Evolutionary conservation across 768 basidiomycete genomes (phyloP).

Genomic region (Hirschioporus abietinus): DNA sequence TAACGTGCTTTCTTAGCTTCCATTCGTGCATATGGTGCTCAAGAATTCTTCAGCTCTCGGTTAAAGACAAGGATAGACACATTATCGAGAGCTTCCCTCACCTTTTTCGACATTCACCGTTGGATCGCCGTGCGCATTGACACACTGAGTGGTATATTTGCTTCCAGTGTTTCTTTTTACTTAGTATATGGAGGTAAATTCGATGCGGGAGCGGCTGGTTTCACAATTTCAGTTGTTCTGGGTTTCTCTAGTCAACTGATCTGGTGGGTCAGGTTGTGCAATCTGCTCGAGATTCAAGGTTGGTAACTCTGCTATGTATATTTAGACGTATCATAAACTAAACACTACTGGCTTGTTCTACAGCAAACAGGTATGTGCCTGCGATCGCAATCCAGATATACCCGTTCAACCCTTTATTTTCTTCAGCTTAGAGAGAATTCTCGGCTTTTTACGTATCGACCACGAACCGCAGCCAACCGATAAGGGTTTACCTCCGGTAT

Average conservation of each 20-base stretch:
- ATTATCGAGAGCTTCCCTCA: conserved; percentile 20
- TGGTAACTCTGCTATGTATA: not conserved
- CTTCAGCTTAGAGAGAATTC: conserved; percentile 33
- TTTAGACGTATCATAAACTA: too few relatives aligned
- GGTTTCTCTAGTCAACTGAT: conserved; percentile 22
- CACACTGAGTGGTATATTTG: conserved; percentile 50
- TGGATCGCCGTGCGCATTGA: conserved; percentile 49
- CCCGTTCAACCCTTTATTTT: not conserved
- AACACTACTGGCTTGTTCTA: not conserved
- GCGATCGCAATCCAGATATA: not conserved
- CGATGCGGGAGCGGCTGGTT: conserved; percentile 15
- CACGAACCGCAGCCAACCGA: conserved; percentile 35
- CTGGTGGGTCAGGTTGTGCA: conserved; percentile 24
- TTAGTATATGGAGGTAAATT: conserved; percentile 39
- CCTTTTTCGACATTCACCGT: conserved; percentile 26
- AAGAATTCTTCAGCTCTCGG: conserved; percentile 24
- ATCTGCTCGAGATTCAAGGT: conserved; percentile 41
- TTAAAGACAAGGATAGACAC: conserved; percentile 29
- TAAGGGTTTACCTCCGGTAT: conserved; percentile 40
- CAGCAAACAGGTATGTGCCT: conserved; percentile 13
- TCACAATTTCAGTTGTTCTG: conserved; percentile 1
- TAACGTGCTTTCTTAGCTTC: conserved; percentile 20
- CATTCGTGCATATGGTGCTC: conserved; percentile 36
- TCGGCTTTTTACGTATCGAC: conserved; percentile 41
- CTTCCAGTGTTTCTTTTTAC: conserved; percentile 47